Base-by-base conservation (phyloP, 352 stramenopile species). In the Pythium plurisporium region DNA sequence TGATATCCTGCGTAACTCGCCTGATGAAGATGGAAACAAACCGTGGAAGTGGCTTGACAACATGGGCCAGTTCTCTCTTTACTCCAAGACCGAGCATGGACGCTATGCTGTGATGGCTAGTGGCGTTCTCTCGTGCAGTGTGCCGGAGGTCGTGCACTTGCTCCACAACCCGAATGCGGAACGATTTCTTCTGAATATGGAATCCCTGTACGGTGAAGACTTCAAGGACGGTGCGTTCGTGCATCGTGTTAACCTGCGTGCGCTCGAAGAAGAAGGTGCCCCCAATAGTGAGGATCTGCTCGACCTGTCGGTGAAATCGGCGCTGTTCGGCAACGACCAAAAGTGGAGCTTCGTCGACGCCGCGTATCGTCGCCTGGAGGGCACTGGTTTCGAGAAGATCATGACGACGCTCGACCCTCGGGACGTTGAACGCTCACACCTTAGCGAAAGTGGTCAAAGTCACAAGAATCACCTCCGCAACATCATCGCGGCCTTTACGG, bases 291-390 rank as follows among this genome's bases (percentile, higher is more conserved):
- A n/a, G 8, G 37, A 61, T 17, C 26, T 62, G 30, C 53, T 62
- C 20, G 49, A 62, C 23, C 56, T 70, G 25, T 53, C 50, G 10
- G 59, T 66, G 34, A 66, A 66, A 45, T 66, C 59, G 41, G 59
- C 59, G 20, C 29, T 66, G 11, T 66, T 66, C 23, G 43, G 37
- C 43, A 60, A 66, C 46, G 20, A 63, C 31, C 34, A 70, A 40
- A 59, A 64, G 38, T 70, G 63, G 63, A 60, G 51, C 34, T 70
- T 55, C 36, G 5, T 70, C 9, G 63, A 70, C 27, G 56, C 56
- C 14, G 9, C 50, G 19, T 55, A 59, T 33, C 44, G 49, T 0
- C 49, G 62, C 30, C 43, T 46, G 11, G 41, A 56, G n/a, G 59
- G 59, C 26, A 11, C 44, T 8, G 25, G 51, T 33, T 70, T 53